phyloP scores from a whole-genome alignment of 1,284 basidiomycete species.

The Leccinum glutinopallens region DNA sequence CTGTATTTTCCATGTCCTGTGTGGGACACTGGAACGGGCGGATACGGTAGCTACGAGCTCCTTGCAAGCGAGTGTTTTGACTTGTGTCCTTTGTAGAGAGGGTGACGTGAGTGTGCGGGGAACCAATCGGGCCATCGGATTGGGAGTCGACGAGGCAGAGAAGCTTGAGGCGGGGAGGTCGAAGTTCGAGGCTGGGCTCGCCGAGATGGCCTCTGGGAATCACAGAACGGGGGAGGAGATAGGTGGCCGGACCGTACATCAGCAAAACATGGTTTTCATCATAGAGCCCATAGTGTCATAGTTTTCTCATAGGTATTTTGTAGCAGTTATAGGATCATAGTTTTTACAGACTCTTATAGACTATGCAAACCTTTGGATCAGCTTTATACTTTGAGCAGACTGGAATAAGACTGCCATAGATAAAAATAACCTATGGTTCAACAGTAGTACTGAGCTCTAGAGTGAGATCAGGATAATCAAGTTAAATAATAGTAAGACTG shows the following conservation, averaged over 20 bases:
- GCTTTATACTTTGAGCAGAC: too few species aligned
- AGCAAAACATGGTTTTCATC: too few species aligned
- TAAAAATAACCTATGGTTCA: too few species aligned
- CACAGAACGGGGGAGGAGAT: slow-evolving; percentile 66
- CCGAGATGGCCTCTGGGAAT: slow-evolving; percentile 59
- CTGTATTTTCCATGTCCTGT: slow-evolving; percentile 63
- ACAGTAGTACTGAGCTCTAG: too few species aligned
- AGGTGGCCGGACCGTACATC: slow-evolving; percentile 67
- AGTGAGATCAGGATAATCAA: too few species aligned
- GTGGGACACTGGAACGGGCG: slow-evolving; percentile 37
- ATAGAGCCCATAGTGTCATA: too few species aligned
- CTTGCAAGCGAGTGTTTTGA: slow-evolving; percentile 41
- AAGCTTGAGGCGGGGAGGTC: slow-evolving; percentile 70
- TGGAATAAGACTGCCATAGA: too few species aligned
- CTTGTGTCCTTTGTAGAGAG: slow-evolving; percentile 55
- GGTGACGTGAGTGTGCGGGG: slow-evolving; percentile 39
- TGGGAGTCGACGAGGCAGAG: slow-evolving; percentile 46
- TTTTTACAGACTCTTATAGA: too few species aligned
- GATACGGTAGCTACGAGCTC: slow-evolving; percentile 42
- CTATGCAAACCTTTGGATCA: too few species aligned
- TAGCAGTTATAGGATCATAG: too few species aligned
- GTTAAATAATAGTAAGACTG: too few species aligned
- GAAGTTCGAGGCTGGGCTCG: slow-evolving; percentile 72
- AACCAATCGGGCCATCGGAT: slow-evolving; percentile 27
- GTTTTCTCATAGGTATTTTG: too few species aligned